phyloP scores from a whole-genome alignment of 2,329 filamentous ascomycete genomes.

The Ophiosphaerella narmari region DNA sequence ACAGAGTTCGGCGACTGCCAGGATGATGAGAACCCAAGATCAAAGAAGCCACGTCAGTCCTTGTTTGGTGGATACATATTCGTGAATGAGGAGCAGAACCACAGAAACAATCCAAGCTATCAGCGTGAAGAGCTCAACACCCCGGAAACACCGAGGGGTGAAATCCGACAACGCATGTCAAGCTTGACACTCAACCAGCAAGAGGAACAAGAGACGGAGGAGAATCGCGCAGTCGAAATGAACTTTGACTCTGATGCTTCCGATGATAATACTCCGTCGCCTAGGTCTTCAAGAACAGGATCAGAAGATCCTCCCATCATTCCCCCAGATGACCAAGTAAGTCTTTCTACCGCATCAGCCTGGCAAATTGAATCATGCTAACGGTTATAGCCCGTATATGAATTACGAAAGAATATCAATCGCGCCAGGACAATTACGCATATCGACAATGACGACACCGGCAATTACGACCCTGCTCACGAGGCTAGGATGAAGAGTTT shows the following conservation, averaged over 20 bases:
- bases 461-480: conserved; percentile 41
- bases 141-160: background rate
- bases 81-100: background rate
- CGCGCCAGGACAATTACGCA: conserved; percentile 28
- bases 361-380: background rate
- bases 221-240: conserved; percentile 1
- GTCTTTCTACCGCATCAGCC: background rate
- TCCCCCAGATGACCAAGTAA: conserved; percentile 14
- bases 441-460: conserved; percentile 45
- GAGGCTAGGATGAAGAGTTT: conserved; percentile 12
- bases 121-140: background rate
- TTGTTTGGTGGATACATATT: conserved; percentile 15
- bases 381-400: conserved; percentile 20
- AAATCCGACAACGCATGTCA: conserved; percentile 15
- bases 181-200: conserved; percentile 17
- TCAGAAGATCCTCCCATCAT: conserved; percentile 16
- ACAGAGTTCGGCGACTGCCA: conserved; percentile 1
- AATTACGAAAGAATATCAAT: conserved; percentile 30
- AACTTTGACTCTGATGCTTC: conserved; percentile 10
- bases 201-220: background rate
- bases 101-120: background rate
- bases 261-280: conserved; percentile 6
- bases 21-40: conserved; percentile 1
- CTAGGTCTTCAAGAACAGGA: conserved; percentile 9
- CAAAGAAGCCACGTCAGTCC: conserved; percentile 19